A percentile compares a stretch with the other conserved stretches of the same genome.
phyloP scores from a whole-genome alignment of 495 filamentous ascomycete genomes.

The Talaromyces liani region DNA sequence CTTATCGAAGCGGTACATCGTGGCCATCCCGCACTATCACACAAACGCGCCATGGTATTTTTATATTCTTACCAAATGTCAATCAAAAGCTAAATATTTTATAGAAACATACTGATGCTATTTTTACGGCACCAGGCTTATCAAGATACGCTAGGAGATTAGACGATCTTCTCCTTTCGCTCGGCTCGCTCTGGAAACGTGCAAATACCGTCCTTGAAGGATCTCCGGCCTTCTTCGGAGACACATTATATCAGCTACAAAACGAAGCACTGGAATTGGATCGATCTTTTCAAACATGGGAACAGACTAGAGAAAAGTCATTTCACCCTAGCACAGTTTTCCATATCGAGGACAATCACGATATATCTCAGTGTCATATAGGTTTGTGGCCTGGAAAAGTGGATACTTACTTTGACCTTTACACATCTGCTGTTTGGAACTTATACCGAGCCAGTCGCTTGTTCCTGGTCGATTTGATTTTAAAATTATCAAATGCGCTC shows the following conservation, averaged over 20 bases:
- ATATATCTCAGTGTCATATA: not conserved
- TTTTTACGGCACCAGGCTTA: not conserved
- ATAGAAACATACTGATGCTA: slow-evolving; percentile 1
- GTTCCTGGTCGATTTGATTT: slow-evolving; percentile 14
- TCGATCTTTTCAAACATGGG: slow-evolving; percentile 11
- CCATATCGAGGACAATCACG: not conserved
- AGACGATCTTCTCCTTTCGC: slow-evolving; percentile 13
- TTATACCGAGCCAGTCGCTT: slow-evolving; percentile 20
- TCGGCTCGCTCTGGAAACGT: slow-evolving; percentile 13
- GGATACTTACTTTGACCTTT: slow-evolving; percentile 19
- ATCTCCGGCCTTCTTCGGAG: not conserved
- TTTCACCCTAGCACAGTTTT: slow-evolving; percentile 14
- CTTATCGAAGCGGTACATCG: slow-evolving; percentile 13
- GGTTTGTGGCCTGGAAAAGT: slow-evolving; percentile 18
- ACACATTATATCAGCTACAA: slow-evolving; percentile 5
- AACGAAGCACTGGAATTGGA: slow-evolving; percentile 13
- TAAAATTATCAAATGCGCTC: slow-evolving; percentile 9
- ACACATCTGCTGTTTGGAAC: slow-evolving; percentile 25
- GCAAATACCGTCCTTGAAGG: slow-evolving; percentile 6
- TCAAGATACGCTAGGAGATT: slow-evolving; percentile 6
- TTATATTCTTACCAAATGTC: not conserved
- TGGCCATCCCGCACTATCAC: slow-evolving; percentile 11
- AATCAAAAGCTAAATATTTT: not conserved
- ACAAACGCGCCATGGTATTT: slow-evolving; percentile 6
- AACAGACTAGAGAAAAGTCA: slow-evolving; percentile 11